Evolutionary conservation across 345 rosid genomes (phyloP), one percentile per base, ranked within the genome.

Genomic region (Populus davidiana): DNA sequence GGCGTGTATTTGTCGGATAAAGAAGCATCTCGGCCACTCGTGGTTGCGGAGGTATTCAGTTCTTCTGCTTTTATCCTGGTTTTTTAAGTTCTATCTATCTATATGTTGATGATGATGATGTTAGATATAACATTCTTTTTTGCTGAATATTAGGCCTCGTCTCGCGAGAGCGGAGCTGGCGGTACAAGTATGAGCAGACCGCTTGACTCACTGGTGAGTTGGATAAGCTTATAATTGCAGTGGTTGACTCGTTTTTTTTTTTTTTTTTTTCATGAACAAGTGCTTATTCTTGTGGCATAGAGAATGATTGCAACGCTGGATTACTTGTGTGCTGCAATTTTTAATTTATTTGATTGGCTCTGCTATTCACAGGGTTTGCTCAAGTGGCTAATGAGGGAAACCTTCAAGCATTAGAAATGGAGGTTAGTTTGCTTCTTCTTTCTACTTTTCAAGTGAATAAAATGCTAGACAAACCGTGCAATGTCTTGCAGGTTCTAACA

Each of bases 61-160:
- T 10, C 23, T 16, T 33, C 36, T 33, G 38, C 68, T 35, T 39
- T 38, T 65, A 14, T 31, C 16, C 8, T 23, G 23, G 6, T 33
- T 33, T 33, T 33, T 33, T 4, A 33, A 33, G 18, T 72, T 75
- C 6, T 13, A 25, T 6, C 6, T 33, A 63, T 13, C 36, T 33
- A 6, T 27, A 3, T n/a, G 25, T 70, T 21, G 23, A 41, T 27
- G 39, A 49, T 66, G 50, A 59, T 62, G 35, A 5, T 33, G 5
- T 33, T 33, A n/a, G 25, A 33, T 73, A 10, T 29, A 70, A 54
- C 20, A 14, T 50, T 70, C 43, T 27, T 21, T 52, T 17, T 64
- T 39, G 44, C 75, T 82, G 80, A 23, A 8, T 79, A 23, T 74
- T 66, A 92, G 95, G 90, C 85, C 52, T 94, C 95, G 97, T 89